These are phyloP conservation scores for Russula olivacea DNA, from an alignment of 768 basidiomycete genomes.

Conservation along the genomic window DNA sequence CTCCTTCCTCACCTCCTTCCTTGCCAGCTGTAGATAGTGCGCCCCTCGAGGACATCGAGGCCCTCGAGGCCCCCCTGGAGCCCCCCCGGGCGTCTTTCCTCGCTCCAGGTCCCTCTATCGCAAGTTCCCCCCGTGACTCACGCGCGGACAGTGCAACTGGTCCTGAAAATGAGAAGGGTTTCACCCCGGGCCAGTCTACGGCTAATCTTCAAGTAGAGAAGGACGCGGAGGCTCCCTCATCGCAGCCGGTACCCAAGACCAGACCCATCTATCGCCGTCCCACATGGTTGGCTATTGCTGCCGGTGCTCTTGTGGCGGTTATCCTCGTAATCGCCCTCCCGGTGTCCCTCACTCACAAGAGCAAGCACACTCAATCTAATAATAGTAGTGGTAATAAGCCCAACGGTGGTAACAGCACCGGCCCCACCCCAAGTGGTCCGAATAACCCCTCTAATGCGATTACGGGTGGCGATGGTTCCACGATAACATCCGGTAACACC, in stretches of 20 bases:
- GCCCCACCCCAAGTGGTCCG: neutral
- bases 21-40: neutral
- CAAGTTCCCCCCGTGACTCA: conserved; percentile 7
- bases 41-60: neutral
- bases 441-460: conserved; percentile 3
- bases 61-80: neutral
- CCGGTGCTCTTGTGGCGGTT: conserved; percentile 10
- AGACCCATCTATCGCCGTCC: conserved; percentile 8
- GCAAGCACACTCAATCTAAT: neutral
- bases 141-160: neutral
- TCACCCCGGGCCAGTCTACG: conserved; percentile 5
- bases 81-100: conserved; percentile 8
- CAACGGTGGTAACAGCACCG: neutral
- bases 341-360: conserved; percentile 11
- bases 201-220: neutral
- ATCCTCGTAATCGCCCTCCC: conserved; percentile 12
- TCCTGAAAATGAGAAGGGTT: neutral
- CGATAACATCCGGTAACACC: conserved; percentile 38
- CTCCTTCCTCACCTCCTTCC: conserved; percentile 7
- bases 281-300: neutral
- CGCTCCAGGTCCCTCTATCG: neutral
- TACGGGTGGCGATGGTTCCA: conserved; percentile 24
- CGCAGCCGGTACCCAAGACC: neutral
- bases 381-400: neutral
- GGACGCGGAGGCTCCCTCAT: neutral